These are phyloP conservation scores for Parathielavia hyrcaniae DNA, from an alignment of 495 filamentous ascomycete species.

Conservation along the genomic window DNA sequence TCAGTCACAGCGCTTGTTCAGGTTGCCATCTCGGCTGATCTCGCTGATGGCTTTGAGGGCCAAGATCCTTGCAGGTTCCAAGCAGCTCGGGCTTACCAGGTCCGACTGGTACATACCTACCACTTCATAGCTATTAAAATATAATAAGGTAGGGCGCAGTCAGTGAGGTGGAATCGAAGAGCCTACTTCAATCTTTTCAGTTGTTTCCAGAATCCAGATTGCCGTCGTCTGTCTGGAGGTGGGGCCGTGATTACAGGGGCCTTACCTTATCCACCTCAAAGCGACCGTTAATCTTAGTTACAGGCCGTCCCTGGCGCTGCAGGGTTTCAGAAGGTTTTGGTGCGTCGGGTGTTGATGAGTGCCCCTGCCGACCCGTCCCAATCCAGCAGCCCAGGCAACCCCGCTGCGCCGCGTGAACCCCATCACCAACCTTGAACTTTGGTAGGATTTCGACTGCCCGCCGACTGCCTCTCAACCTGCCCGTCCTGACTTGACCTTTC, in stretches of 20 bases:
- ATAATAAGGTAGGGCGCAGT: too few relatives aligned
- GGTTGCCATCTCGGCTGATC: too few relatives aligned
- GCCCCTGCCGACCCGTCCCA: slow-evolving; percentile 12
- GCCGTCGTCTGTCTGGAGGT: neutral
- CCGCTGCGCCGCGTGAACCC: slow-evolving; percentile 20
- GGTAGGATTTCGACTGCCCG: slow-evolving; percentile 11
- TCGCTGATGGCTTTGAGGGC: neutral
- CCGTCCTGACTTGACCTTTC: slow-evolving; percentile 1
- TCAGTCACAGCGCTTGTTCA: too few relatives aligned
- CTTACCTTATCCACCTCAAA: neutral
- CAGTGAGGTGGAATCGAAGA: too few relatives aligned
- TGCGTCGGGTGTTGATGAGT: slow-evolving; percentile 13
- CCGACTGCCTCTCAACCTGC: neutral
- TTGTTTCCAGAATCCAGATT: too few relatives aligned
- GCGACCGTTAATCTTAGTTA: slow-evolving; percentile 9
- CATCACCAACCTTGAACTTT: slow-evolving; percentile 16
- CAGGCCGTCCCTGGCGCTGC: slow-evolving; percentile 7
- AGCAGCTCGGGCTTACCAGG: too few relatives aligned
- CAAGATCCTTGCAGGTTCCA: too few relatives aligned
- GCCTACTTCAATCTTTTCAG: too few relatives aligned
- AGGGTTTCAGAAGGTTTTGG: slow-evolving; percentile 20
- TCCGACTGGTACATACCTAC: neutral
- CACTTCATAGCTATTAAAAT: too few relatives aligned
- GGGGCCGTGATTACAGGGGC: slow-evolving; percentile 4
- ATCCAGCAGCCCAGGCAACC: slow-evolving; percentile 17